These are phyloP conservation scores for Silene latifolia DNA, from an alignment of 148 eudicot genomes.

Conservation along the genomic window DNA sequence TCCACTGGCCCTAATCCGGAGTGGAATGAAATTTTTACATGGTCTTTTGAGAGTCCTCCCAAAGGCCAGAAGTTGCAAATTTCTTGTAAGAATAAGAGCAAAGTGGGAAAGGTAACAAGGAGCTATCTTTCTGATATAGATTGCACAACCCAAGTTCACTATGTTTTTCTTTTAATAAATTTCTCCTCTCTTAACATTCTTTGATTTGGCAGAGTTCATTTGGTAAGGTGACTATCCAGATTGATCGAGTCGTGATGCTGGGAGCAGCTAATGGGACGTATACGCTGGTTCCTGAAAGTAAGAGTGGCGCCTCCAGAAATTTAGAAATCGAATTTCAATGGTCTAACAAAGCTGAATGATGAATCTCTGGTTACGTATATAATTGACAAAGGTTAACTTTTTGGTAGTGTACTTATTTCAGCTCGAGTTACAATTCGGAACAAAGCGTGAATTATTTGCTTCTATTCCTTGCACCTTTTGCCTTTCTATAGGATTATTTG, in stretches of 20 bases:
- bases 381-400: constrained; percentile 1
- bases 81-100: constrained; percentile 99
- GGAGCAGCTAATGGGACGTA: constrained; percentile 96
- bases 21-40: constrained; percentile 91
- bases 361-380: not conserved
- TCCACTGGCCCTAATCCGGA: constrained; percentile 95
- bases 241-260: constrained; percentile 91
- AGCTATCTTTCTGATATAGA: too few species aligned
- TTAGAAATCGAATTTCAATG: constrained; percentile 96
- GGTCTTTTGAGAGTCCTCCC: constrained; percentile 99
- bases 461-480: not conserved
- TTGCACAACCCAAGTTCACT: not conserved
- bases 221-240: constrained; percentile 98
- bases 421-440: not conserved
- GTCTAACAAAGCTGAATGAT: constrained; percentile 54
- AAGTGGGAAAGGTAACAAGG: constrained; percentile 99
- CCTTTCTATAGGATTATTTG: not conserved
- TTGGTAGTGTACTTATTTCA: not conserved
- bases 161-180: not conserved
- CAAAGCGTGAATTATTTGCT: not conserved
- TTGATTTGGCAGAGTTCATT: constrained; percentile 68
- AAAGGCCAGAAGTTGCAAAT: constrained; percentile 97
- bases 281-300: constrained; percentile 87
- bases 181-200: not conserved
- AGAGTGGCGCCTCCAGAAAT: constrained; percentile 88